Conservation (phyloP, 352 stramenopile species). For the Globisporangium nunn region DNA sequence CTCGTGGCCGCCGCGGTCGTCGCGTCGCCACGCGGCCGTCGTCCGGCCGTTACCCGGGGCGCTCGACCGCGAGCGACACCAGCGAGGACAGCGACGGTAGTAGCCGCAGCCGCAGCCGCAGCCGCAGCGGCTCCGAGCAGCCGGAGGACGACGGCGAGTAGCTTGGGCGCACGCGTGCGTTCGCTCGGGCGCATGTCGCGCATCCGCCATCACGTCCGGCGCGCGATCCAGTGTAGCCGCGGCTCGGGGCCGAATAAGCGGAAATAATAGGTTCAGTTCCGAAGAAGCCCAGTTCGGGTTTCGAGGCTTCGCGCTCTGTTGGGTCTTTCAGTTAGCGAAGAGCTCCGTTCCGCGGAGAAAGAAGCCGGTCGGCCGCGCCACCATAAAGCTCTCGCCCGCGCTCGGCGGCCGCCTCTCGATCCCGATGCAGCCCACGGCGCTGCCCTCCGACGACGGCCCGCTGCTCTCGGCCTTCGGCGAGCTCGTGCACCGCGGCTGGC, state of each 20-base stretch:
- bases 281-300: too few relatives aligned
- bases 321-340: background rate
- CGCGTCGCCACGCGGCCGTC: conserved; percentile 8
- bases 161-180: too few relatives aligned
- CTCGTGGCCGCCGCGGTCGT: conserved; percentile 10
- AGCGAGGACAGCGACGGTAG: background rate
- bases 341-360: too few relatives aligned
- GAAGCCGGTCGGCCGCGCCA: background rate
- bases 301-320: background rate
- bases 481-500: conserved; percentile 72
- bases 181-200: too few relatives aligned
- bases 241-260: too few relatives aligned
- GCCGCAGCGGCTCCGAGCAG: background rate
- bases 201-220: too few relatives aligned
- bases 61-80: background rate
- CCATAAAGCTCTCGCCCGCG: conserved; percentile 16
- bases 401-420: conserved; percentile 13
- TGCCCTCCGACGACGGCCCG: conserved; percentile 45
- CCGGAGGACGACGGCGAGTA: conserved; percentile 8
- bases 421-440: conserved; percentile 42
- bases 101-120: background rate
- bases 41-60: background rate
- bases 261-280: too few relatives aligned
- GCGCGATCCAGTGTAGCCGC: too few relatives aligned
- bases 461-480: conserved; percentile 54